Conservation (phyloP, 2,329 filamentous ascomycete genomes). For the Erysiphe pisi region DNA sequence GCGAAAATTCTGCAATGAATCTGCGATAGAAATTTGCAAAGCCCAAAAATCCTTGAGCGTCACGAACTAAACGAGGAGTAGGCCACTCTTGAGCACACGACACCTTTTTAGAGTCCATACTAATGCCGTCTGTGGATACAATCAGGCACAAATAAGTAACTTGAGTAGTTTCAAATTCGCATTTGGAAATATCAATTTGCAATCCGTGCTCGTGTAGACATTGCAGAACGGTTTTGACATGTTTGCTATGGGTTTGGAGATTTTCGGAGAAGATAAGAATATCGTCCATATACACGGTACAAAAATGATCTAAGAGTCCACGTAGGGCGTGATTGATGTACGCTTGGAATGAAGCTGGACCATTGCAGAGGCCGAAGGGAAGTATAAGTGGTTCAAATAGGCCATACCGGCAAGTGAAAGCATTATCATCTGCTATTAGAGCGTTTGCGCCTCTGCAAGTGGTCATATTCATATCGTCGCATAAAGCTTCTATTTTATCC, state of each 20-base stretch:
- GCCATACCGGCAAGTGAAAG: background rate
- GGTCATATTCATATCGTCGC: no score
- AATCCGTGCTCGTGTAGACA: background rate
- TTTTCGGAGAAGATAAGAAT: background rate
- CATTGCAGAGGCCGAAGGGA: conserved; percentile 27
- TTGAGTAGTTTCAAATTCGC: background rate
- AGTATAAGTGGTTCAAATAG: conserved; percentile 21
- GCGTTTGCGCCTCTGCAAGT: no score
- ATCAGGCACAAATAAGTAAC: background rate
- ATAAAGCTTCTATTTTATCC: no score
- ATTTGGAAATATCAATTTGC: background rate
- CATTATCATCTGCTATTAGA: background rate
- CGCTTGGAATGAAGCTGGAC: conserved; percentile 10
- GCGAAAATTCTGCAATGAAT: background rate
- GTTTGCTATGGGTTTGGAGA: background rate
- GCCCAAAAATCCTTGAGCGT: background rate
- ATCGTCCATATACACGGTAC: background rate
- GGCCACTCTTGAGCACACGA: background rate
- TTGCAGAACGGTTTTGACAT: background rate
- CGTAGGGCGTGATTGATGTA: background rate
- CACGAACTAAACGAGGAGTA: background rate
- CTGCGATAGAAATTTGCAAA: background rate
- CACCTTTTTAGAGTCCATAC: background rate
- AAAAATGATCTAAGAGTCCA: background rate
- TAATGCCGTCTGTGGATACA: background rate